Evolutionary conservation across 2,329 filamentous ascomycete genomes (phyloP), one percentile per base, ranked within the genome.

Genomic region (Trichoderma sp.): DNA sequence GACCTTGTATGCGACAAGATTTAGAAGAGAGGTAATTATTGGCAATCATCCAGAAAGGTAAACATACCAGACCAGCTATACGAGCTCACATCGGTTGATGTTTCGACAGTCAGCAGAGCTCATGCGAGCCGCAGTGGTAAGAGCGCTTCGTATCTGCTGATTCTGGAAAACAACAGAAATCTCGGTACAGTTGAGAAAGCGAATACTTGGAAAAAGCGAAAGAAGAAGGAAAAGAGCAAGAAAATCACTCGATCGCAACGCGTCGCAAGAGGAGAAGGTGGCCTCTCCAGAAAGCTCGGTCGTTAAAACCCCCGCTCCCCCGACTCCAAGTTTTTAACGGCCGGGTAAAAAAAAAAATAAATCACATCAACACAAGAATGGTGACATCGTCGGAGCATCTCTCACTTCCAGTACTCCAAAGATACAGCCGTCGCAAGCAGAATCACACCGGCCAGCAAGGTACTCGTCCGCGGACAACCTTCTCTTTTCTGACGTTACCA

Each of bases 401-500:
- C n/a, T 27, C 52, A 29, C 43, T n/a, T 53, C 40, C 27, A 61
- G 65, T 60, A 55, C 57, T 19, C 65, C 11, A n/a, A 8, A 33
- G 35, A 61, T 68, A 68, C 65, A 57, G 55, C 33, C 43, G 4
- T 53, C 49, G 29, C 35, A 55, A 35, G 57, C 57, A 19, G 19
- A 13, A 5, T 21, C 21, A 6, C 49, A 24, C 57, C 57, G 33
- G 57, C 49, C 0, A 24, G 4, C 6, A 8, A 68, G 52, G 65
- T 68, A 68, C 65, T 49, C 37, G 11, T 60, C 57, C 43, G 55
- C 57, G 57, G 65, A 61, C 33, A 60, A 43, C 40, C 33, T 55
- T 66, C 53, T 65, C 53, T 58, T 53, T 59, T 57, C 59, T 69
- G 60, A 69, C 68, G 68, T 69, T 56, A 69, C 49, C 40, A 55